Base-by-base conservation (phyloP, 1,284 basidiomycete genomes). In the Vanrija pseudolonga region DNA sequence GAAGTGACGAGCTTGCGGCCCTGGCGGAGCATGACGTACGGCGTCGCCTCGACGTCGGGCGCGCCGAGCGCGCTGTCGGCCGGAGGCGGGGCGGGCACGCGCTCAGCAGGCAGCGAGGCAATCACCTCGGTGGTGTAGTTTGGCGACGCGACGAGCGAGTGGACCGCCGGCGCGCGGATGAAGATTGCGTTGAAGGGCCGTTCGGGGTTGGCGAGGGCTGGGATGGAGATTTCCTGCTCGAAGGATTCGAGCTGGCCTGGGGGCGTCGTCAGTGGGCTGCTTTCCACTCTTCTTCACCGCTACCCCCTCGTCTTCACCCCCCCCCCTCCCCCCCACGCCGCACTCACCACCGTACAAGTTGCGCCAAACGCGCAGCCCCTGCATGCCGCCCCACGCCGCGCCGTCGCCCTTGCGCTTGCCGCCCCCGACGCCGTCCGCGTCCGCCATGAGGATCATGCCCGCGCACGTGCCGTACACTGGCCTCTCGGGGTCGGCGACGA, bases 381-480 rank as follows among this genome's bases (percentile, higher is more conserved):
- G 55, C 12, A 97, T 83, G 17, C 89, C 93, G 24, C 87, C 87
- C 18, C 97, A 79, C 46, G 40, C 51, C 26, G 12, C 36, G 26
- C 43, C 66, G 63, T 48, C 57, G 40, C 47, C 65, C 59, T 2
- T 59, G 36, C 66, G 50, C 79, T 94, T 95, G 12, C 85, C 83
- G 46, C 88, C 87, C 59, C 86, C 84, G 15, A 90, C 68, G 0
- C 72, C 72, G 59, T 75, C 82, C 8, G 80, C 76, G 60, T 85
- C 80, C 3, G 90, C 83, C 42, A 98, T 83, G 47, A 98, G 80
- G 61, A 98, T 98, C 62, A 95, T 94, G 18, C 95, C 95, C 0
- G 95, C 95, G 74, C 95, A 98, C 0, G 94, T 98, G 3, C 95
- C 95, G 90, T 92, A 98, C 0, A 94, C 84, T 0, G 90, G 86